These are phyloP conservation scores for Penicillium psychrofluorescens DNA, from an alignment of 495 filamentous ascomycete species.

Conservation along the genomic window DNA sequence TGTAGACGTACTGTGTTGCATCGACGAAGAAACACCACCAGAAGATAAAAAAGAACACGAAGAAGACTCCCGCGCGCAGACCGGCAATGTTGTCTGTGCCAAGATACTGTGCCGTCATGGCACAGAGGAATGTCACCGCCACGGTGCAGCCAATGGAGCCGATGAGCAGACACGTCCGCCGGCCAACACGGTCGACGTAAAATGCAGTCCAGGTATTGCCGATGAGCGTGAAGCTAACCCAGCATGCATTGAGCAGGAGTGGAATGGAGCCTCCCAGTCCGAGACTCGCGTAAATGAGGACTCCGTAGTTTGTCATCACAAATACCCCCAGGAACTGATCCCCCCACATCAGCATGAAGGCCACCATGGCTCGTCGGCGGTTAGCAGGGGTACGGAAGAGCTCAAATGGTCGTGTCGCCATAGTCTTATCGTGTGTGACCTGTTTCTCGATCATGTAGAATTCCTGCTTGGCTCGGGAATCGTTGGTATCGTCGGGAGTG, in stretches of 20 bases:
- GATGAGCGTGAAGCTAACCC: slow-evolving; percentile 26
- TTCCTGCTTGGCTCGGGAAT: slow-evolving; percentile 14
- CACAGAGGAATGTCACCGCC: slow-evolving; percentile 20
- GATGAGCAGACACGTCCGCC: slow-evolving; percentile 27
- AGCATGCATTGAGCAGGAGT: slow-evolving; percentile 27
- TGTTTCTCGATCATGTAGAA: slow-evolving; percentile 22
- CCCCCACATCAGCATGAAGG: slow-evolving; percentile 22
- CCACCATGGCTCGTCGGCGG: slow-evolving; percentile 24
- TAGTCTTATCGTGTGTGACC: slow-evolving; percentile 12
- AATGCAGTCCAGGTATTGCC: slow-evolving; percentile 33
- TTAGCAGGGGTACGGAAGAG: slow-evolving; percentile 28
- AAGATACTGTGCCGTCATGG: slow-evolving; percentile 21
- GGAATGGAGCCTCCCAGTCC: slow-evolving; percentile 24
- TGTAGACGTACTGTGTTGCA: slow-evolving; percentile 34
- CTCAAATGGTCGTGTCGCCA: slow-evolving; percentile 11
- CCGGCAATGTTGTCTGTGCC: slow-evolving; percentile 20
- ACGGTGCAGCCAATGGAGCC: slow-evolving; percentile 17
- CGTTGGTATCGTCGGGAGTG: slow-evolving; percentile 5
- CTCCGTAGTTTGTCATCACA: slow-evolving; percentile 32
- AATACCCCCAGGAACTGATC: slow-evolving; percentile 23
- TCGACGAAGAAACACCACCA: slow-evolving; percentile 34
- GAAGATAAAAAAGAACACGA: slow-evolving; percentile 30
- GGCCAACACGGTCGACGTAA: slow-evolving; percentile 27
- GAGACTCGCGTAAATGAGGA: slow-evolving; percentile 28
- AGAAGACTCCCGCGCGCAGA: slow-evolving; percentile 27